phyloP scores from a whole-genome alignment of 371 early-diverging fungal species.

The Saksenaea vasiformis region DNA sequence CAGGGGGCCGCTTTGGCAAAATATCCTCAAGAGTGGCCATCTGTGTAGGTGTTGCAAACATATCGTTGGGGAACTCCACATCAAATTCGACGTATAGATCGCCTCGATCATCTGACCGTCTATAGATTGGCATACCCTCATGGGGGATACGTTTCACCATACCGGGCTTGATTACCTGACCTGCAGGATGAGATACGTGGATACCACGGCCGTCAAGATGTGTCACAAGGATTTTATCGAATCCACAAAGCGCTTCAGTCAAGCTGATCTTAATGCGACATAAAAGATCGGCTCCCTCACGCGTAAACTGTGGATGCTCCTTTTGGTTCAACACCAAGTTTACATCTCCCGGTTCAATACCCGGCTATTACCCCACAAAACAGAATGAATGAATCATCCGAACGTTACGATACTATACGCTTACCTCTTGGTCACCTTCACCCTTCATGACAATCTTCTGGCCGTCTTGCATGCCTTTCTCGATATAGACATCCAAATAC shows the following conservation, averaged over 20 bases:
- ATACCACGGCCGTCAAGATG: conserved; percentile 95
- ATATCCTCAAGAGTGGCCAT: conserved; percentile 50
- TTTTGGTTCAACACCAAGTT: conserved; percentile 84
- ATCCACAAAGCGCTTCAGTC: conserved; percentile 93
- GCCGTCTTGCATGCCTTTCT: conserved; percentile 90
- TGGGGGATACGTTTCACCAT: conserved; percentile 81
- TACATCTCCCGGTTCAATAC: conserved; percentile 63
- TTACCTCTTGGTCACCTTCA: conserved; percentile 83
- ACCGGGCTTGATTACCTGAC: conserved; percentile 89
- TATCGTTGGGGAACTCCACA: conserved; percentile 88
- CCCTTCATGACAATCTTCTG: conserved; percentile 89
- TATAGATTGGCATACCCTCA: conserved; percentile 96
- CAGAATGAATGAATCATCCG: background rate
- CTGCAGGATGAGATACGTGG: conserved; percentile 84
- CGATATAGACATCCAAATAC: conserved; percentile 87
- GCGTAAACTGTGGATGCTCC: conserved; percentile 75
- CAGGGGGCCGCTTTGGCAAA: conserved; percentile 47
- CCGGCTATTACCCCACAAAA: background rate
- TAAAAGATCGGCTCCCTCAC: conserved; percentile 69
- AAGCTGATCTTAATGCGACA: conserved; percentile 75
- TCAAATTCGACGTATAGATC: conserved; percentile 92
- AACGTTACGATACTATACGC: background rate
- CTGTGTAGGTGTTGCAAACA: conserved; percentile 65
- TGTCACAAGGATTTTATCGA: conserved; percentile 73
- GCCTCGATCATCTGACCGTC: conserved; percentile 86